Evolutionary conservation across 2,329 filamentous ascomycete genomes (phyloP).

Genomic region (Chaetomiaceae sp.): DNA sequence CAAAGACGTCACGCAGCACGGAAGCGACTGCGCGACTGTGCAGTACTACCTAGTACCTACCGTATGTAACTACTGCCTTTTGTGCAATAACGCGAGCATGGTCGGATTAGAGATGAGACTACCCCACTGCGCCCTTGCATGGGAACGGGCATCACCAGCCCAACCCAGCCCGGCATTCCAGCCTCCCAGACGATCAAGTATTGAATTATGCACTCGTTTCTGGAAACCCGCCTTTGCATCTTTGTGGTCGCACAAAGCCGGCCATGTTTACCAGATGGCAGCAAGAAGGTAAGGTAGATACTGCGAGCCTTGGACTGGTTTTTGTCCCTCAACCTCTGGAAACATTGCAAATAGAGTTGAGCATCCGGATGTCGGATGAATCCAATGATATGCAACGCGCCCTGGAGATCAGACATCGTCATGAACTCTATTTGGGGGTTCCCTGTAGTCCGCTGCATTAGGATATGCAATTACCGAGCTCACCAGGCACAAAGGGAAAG

Average conservation of each 20-base stretch:
- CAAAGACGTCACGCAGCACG: no score
- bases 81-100: no score
- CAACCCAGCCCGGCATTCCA: background rate
- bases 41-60: no score
- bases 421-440: background rate
- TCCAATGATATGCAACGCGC: no score
- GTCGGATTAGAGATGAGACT: no score
- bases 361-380: no score
- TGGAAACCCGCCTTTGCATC: background rate
- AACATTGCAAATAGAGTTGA: no score
- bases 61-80: no score
- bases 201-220: constrained; percentile 2
- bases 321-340: no score
- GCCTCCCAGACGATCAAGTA: background rate
- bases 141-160: background rate
- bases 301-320: no score
- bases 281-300: background rate
- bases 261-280: background rate
- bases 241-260: background rate
- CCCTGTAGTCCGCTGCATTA: background rate
- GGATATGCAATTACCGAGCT: background rate
- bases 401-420: background rate
- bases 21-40: background rate
- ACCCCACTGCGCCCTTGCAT: no score
- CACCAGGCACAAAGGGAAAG: background rate